Evolutionary conservation across 805 yeast species (phyloP).

Genomic region (Clavispora vitiphila): DNA sequence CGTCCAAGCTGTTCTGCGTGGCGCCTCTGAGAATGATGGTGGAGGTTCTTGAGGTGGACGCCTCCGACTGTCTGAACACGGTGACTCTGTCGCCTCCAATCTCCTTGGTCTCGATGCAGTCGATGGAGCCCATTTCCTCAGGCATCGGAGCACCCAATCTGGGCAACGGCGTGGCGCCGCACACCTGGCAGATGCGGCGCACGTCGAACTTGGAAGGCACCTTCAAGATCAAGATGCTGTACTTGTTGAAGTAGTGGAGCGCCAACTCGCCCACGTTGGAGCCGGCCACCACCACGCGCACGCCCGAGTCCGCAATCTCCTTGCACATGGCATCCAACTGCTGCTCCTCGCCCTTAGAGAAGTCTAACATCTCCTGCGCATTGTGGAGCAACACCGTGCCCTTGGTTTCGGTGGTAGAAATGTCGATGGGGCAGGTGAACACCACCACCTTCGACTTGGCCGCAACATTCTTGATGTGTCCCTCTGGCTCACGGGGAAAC

Average conservation of each 20-base stretch:
- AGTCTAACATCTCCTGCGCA: slow-evolving; percentile 95
- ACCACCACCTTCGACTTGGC: slow-evolving; percentile 79
- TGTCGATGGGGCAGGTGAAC: slow-evolving; percentile 90
- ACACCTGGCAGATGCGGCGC: slow-evolving; percentile 89
- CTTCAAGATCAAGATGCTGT: slow-evolving; percentile 76
- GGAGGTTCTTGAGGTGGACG: slow-evolving; percentile 68
- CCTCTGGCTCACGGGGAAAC: slow-evolving; percentile 96
- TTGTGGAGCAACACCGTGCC: slow-evolving; percentile 95
- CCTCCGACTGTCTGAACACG: slow-evolving; percentile 71
- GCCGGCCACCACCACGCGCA: slow-evolving; percentile 89
- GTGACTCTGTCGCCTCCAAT: slow-evolving; percentile 98
- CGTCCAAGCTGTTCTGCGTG: slow-evolving; percentile 88
- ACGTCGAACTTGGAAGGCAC: slow-evolving; percentile 93
- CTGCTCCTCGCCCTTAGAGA: slow-evolving; percentile 92
- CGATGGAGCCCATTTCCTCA: slow-evolving; percentile 87
- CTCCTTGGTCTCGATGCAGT: slow-evolving; percentile 83
- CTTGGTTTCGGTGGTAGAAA: slow-evolving; percentile 94
- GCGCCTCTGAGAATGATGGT: slow-evolving; percentile 96
- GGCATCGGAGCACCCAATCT: slow-evolving; percentile 93
- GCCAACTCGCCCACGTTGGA: slow-evolving; percentile 91
- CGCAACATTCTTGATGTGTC: slow-evolving; percentile 63
- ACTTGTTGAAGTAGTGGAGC: slow-evolving; percentile 84
- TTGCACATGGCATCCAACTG: slow-evolving; percentile 83
- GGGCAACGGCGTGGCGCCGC: slow-evolving; percentile 96
- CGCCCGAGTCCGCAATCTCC: slow-evolving; percentile 79